Percentiles rank a stretch among this genome's conserved stretches.
phyloP scores from a whole-genome alignment of 1,284 basidiomycete species.

The Puccinia hordei region DNA sequence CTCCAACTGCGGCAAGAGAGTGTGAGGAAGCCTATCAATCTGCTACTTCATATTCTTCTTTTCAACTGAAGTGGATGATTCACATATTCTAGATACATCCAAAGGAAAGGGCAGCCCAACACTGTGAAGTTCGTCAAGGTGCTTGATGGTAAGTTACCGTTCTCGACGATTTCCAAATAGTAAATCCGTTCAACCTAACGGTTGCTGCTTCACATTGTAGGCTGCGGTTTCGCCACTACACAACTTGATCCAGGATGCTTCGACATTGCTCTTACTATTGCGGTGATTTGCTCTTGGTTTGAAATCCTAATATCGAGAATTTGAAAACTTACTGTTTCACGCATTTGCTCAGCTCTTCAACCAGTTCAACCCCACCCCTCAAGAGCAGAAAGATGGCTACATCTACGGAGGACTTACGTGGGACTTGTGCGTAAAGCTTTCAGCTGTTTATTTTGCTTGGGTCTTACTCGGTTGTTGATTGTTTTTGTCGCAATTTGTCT shows the following conservation, averaged over 20 bases:
- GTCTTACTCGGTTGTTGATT: not conserved
- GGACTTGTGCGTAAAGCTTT: slow-evolving; percentile 13
- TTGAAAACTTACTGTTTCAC: not conserved
- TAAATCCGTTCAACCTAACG: not conserved
- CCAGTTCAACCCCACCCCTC: not conserved
- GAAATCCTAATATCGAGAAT: not conserved
- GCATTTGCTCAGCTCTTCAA: not conserved
- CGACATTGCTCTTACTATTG: slow-evolving; percentile 20
- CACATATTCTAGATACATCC: slow-evolving; percentile 24
- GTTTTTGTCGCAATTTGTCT: not conserved
- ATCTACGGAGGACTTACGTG: not conserved
- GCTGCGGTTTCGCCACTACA: slow-evolving; percentile 21
- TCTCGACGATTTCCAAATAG: no score
- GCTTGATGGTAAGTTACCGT: slow-evolving; percentile 8
- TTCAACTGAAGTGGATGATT: not conserved
- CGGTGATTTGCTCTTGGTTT: not conserved
- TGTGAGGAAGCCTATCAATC: slow-evolving; percentile 20
- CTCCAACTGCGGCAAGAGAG: slow-evolving; percentile 32
- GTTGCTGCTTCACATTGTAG: not conserved
- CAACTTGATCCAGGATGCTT: slow-evolving; percentile 15
- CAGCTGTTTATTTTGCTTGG: not conserved
- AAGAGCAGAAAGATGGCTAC: not conserved
- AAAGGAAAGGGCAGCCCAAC: slow-evolving; percentile 25
- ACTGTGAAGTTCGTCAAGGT: slow-evolving; percentile 26
- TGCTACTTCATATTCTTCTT: not conserved